Evolutionary conservation across 2,329 filamentous ascomycete genomes (phyloP), one percentile per base, ranked within the genome.

Genomic region (Curvularia lunata): DNA sequence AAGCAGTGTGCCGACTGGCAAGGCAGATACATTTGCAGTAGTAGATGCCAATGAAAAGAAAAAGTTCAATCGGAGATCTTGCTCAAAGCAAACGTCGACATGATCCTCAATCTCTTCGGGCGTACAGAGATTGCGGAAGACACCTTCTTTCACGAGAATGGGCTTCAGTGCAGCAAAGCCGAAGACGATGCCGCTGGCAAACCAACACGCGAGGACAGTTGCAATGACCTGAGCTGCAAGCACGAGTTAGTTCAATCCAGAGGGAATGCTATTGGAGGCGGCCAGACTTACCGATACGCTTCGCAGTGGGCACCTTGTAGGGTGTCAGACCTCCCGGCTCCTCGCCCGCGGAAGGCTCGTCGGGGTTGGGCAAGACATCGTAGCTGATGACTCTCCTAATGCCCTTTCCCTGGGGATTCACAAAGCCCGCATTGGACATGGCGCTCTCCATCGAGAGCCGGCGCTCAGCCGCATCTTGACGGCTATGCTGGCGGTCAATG

Each of bases 301-400:
- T 75, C 38, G 59, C 47, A 10, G 66, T 74, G 4, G 81, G 78
- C 21, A 84, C 79, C 57, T 83, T 79, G 68, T 84, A 84, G 8
- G 80, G 79, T 21, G 80, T 79, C 50, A 82, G 75, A 23, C 78
- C 79, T 30, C 78, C 75, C 45, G 79, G 73, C 23, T 78, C 76
- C 37, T 80, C 79, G 23, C 66, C 65, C n/a, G 62, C 40, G 38
- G 62, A 65, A 5, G 73, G 73, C 32, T 75, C 72, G 4, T 74
- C 67, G 3, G 77, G 73, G 10, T 72, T 72, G 21, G 79, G 78
- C 30, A 84, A 70, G 2, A 80, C 76, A 76, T 84, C 82, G 63
- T 82, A 83, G 64, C 78, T 81, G 55, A 83, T 72, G 30, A 79
- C 70, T 42, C 76, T 71, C 47, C 77, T 73, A 40, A 81, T 59